These are phyloP conservation scores for Haberlea rhodopensis DNA, from an alignment of 257 asterid species.

Conservation along the genomic window DNA sequence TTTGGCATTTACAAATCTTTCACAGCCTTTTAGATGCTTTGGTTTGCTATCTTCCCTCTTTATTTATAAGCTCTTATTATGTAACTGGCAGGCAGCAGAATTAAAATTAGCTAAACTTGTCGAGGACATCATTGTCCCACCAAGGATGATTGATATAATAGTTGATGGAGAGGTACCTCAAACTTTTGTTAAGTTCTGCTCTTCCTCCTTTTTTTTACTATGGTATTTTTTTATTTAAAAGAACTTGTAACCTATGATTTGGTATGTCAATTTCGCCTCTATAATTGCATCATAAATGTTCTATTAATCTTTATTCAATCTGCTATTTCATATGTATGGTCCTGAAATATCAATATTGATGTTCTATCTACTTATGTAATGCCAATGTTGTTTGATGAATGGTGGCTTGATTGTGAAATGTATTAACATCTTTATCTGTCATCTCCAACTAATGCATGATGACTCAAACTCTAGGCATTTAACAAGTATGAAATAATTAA, in stretches of 20 bases:
- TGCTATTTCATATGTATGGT: not conserved
- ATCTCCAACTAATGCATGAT: slow-evolving; percentile 12
- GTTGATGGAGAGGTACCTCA: slow-evolving; percentile 89
- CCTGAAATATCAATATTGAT: slow-evolving; percentile 5
- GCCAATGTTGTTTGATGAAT: slow-evolving; percentile 12
- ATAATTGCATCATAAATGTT: slow-evolving; percentile 9
- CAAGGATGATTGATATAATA: slow-evolving; percentile 91
- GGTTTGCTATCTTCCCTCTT: slow-evolving; percentile 14
- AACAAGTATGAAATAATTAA: not conserved
- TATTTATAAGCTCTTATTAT: slow-evolving; percentile 22
- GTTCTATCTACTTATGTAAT: not conserved
- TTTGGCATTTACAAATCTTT: too few species aligned
- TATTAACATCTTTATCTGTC: slow-evolving; percentile 3
- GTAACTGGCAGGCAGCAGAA: slow-evolving; percentile 77
- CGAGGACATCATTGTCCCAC: slow-evolving; percentile 95
- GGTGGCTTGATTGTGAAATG: slow-evolving; percentile 3
- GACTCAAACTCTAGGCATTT: slow-evolving; percentile 21
- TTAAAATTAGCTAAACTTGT: slow-evolving; percentile 90
- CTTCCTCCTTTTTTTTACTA: slow-evolving; percentile 14
- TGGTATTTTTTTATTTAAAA: slow-evolving; percentile 13
- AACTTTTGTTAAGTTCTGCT: slow-evolving; percentile 24
- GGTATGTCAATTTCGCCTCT: not conserved
- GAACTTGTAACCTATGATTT: not conserved
- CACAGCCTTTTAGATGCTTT: slow-evolving; percentile 16
- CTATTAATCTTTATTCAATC: not conserved